A percentile compares a stretch with the other conserved stretches of the same genome.
phyloP scores from a whole-genome alignment of 495 filamentous ascomycete species.

The Annulohypoxylon maeteangense region DNA sequence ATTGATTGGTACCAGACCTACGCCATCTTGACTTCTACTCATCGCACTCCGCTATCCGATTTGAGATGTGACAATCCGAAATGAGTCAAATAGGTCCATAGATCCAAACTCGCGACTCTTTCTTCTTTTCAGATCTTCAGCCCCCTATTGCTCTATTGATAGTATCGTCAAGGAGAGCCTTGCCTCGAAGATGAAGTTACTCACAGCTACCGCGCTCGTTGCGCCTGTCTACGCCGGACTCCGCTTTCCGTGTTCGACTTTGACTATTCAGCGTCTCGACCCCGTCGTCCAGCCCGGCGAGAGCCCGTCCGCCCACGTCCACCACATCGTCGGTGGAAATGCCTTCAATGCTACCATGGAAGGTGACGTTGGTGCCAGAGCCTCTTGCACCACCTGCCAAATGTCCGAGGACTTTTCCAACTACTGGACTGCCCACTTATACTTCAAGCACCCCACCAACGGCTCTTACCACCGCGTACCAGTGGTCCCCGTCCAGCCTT shows the following conservation, averaged over 20 bases:
- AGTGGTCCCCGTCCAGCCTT: conserved; percentile 40
- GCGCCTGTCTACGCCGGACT: conserved; percentile 53
- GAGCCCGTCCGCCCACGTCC: conserved; percentile 25
- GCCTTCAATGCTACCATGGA: conserved; percentile 53
- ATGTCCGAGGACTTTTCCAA: conserved; percentile 53
- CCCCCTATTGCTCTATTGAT: conserved; percentile 3
- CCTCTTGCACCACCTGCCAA: conserved; percentile 50
- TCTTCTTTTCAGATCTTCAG: conserved; percentile 9
- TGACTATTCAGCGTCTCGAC: conserved; percentile 54
- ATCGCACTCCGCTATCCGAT: conserved; percentile 21
- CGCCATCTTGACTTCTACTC: conserved; percentile 10
- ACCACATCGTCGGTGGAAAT: conserved; percentile 41
- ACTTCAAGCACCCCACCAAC: conserved; percentile 53
- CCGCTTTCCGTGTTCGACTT: conserved; percentile 52
- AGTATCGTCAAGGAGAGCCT: background rate
- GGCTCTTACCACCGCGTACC: conserved; percentile 54
- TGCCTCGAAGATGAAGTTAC: conserved; percentile 50
- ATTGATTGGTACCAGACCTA: conserved; percentile 29
- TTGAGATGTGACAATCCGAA: conserved; percentile 5
- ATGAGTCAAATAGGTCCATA: conserved; percentile 19
- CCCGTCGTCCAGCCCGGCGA: conserved; percentile 51
- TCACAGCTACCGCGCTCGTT: conserved; percentile 50
- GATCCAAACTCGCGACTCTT: conserved; percentile 8
- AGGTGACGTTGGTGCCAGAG: conserved; percentile 48
- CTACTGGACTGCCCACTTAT: conserved; percentile 55